Evolutionary conservation across 495 filamentous ascomycete species (phyloP).

Genomic region (Podospora pseudoanserina): DNA sequence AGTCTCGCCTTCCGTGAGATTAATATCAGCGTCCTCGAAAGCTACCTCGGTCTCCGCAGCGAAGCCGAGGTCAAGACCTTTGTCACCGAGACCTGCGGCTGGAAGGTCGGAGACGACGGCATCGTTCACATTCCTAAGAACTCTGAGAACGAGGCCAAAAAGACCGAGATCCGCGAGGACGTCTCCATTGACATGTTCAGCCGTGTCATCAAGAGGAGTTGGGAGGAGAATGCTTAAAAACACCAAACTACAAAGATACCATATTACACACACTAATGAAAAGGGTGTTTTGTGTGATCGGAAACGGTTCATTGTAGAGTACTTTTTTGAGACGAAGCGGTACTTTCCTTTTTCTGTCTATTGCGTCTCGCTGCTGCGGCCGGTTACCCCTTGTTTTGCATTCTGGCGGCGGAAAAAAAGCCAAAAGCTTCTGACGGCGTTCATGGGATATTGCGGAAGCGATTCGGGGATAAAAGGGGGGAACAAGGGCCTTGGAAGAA

Average conservation of each 20-base stretch:
- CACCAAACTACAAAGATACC: constrained; percentile 2
- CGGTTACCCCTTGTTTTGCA: constrained; percentile 18
- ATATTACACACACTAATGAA: background rate
- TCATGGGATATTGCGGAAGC: constrained; percentile 27
- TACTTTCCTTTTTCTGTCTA: constrained; percentile 13
- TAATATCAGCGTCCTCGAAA: constrained; percentile 68
- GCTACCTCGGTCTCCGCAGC: constrained; percentile 77
- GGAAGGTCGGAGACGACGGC: constrained; percentile 62
- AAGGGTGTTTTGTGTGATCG: too few species aligned
- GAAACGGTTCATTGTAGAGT: constrained; percentile 12
- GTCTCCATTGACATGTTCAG: constrained; percentile 90
- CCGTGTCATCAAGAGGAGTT: constrained; percentile 76
- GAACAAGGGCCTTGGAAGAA: background rate
- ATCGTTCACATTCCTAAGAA: constrained; percentile 73
- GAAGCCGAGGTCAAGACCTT: constrained; percentile 75
- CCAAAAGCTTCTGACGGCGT: constrained; percentile 33
- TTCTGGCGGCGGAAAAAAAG: constrained; percentile 23
- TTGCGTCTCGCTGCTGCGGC: constrained; percentile 21
- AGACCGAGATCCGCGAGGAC: constrained; percentile 90
- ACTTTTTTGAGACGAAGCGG: constrained; percentile 9
- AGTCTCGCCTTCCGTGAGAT: constrained; percentile 86
- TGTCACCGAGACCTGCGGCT: constrained; percentile 77
- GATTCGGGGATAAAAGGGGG: constrained; percentile 24
- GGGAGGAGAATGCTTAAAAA: constrained; percentile 76
- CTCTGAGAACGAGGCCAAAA: constrained; percentile 98